Evolutionary conservation across 805 yeast genomes (phyloP), one percentile per base, ranked within the genome.

Genomic region (Candida xiaguanensis): DNA sequence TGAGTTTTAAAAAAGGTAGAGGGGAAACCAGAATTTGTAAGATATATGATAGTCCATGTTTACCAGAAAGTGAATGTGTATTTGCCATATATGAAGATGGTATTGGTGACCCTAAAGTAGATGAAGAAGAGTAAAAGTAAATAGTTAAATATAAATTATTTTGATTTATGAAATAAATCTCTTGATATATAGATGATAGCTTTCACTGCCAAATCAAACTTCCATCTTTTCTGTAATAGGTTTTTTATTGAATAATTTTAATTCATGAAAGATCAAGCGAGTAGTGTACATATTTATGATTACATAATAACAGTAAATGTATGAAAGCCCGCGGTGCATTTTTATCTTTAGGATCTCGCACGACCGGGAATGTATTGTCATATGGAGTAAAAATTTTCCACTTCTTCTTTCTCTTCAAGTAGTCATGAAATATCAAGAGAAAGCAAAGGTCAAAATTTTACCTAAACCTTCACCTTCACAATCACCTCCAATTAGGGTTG

Each of bases 81-180:
- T 91, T 93, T 67, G 97, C 96, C 4, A 87, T 93, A 46, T 93
- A 90, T 57, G 96, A 88, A 59, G 96, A 91, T 52, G 99, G 99
- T 44, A 82, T 93, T 47, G 96, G 95, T 41, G 99, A 93, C 66
- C 97, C 98, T 36, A 78, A 82, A 49, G 87, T 85, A 14, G 93
- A 85, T 36, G 91, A 82, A 39, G 75, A 70, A 28, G 17, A 28
- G 19, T 26, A 26, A 26, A n/a, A n/a, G n/a, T n/a, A n/a, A n/a
- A n/a, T n/a, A n/a, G n/a, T n/a, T n/a, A n/a, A n/a, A n/a, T n/a
- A n/a, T n/a, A n/a, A n/a, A n/a, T n/a, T n/a, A n/a, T n/a, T n/a
- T n/a, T n/a, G n/a, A n/a, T n/a, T n/a, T n/a, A n/a, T n/a, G n/a
- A n/a, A n/a, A n/a, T n/a, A n/a, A n/a, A n/a, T n/a, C n/a, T n/a